Conservation (phyloP, 441 rosid species). For the Gossypium davidsonii region DNA sequence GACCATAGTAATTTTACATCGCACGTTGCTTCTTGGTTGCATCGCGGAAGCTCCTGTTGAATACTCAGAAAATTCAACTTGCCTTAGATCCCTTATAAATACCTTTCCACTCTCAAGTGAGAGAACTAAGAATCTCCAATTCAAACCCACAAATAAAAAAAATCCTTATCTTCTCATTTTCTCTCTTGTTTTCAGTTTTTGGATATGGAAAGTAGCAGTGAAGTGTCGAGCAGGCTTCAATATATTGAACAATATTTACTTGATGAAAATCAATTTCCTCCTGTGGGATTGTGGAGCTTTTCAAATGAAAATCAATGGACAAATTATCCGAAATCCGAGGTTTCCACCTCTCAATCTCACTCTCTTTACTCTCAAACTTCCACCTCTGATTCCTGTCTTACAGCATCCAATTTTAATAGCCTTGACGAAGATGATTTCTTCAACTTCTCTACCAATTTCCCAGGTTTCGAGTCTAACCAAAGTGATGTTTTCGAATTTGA, state of each 20-base stretch:
- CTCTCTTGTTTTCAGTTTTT: background rate
- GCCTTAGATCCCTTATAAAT: background rate
- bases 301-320: conserved; percentile 14
- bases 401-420: conserved; percentile 13
- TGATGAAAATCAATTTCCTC: conserved; percentile 38
- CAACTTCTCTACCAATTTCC: background rate
- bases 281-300: conserved; percentile 14
- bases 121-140: background rate
- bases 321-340: conserved; percentile 7
- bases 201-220: conserved; percentile 28
- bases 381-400: conserved; percentile 20
- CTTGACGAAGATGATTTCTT: conserved; percentile 23
- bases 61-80: background rate
- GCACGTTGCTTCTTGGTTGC: background rate
- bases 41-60: conserved; percentile 20
- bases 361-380: conserved; percentile 16
- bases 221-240: conserved; percentile 32
- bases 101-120: conserved; percentile 3
- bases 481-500: conserved; percentile 27
- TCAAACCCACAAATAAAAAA: background rate
- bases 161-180: background rate
- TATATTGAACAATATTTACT: conserved; percentile 45
- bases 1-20: background rate
- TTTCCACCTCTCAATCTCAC: conserved; percentile 12
- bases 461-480: conserved; percentile 16